Base-by-base conservation (phyloP, 768 basidiomycete species). In the Suillus occidentalis region DNA sequence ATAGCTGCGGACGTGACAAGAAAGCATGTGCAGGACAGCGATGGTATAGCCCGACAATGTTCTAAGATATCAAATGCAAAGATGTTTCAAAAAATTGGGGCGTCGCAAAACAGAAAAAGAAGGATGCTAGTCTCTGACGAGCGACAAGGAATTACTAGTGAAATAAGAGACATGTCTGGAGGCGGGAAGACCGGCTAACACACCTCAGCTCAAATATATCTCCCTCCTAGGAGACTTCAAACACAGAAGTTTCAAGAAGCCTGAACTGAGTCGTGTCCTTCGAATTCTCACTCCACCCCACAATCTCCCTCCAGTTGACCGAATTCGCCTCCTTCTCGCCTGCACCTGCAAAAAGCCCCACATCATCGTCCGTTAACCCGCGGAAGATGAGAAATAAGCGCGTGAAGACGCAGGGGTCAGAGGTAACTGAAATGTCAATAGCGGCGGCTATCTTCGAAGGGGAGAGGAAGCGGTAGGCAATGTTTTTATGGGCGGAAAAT, bases 311-410 rank as follows among this genome's bases (percentile, higher is more conserved):
- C 93, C 93, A 95, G 77, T 94, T 92, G 69, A 84, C 84, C 12
- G 81, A 77, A 66, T 91, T 91, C 37, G 92, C 93, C 74, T 94
- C 93, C 76, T 94, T 94, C 78, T 93, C 93, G 13, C 93, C 91
- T 2, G 91, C 87, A 22, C 86, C 89, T 6, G 87, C 85, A 73
- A 94, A 94, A 47, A 86, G 73, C 22, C 85, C 85, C 63, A 91
- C 78, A 67, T 95, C 93, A 63, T 94, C 93, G 67, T 94, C 92
- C 22, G 83, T 84, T 39, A 95, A 77, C 1, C 93, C 93, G 31
- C 93, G 87, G 79, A 89, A 94, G 76, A 95, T 92, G 64, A 95
- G 83, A 81, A 95, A 95, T 28, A 95, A 78, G 37, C 93, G 87
- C 9, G 90, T 94, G 74, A 92, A 94, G 64, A 90, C 80, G 72